Base-by-base conservation (phyloP, 1,139 yeast genomes). In the Blastobotrys capitulatus region DNA sequence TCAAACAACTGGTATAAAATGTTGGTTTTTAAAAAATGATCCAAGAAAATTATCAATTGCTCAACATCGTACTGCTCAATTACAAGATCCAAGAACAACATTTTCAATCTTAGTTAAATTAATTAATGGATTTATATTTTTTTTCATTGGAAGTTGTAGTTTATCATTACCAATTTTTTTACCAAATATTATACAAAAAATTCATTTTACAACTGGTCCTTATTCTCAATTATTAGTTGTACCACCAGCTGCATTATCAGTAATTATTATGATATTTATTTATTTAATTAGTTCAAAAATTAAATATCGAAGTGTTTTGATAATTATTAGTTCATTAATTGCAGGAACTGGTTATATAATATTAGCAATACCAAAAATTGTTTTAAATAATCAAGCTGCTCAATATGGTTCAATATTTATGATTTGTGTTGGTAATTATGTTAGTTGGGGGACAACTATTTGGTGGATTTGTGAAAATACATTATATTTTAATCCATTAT, bases 21-120 rank as follows among this genome's bases (percentile, higher is more conserved):
- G 44, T 35, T 25, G 36, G 35, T 39, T 39, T 19, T 15, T 39
- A 16, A 13, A 16, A 16, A 20, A 39, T 4, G 25, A 37, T 19
- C 16, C 16, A 15, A 37, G 45, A 27, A 18, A 46, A 31, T 35
- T 10, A 13, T 15, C 12, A 2, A 40, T 46, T 7, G 48, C 48
- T 2, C 44, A 39, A 19, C 39, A 26, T 22, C 39, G 44, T 9
- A 16, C 32, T 4, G 48, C 44, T 7, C 36, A 26, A 25, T 25
- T 46, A 5, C 48, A 46, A 35, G 48, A 46, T 22, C 48, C 48
- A 9, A 31, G 18, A 8, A 46, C 48, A 10, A 10, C 35, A 6
- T 46, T 46, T 35, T 39, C 48, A 18, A 32, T 46, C 12, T 20
- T 15, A 6, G n/a, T 32, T 8, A 15, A 25, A 16, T 6, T 46